Base-by-base conservation (phyloP, 2,329 filamentous ascomycete genomes). In the Phialophora macrospora region DNA sequence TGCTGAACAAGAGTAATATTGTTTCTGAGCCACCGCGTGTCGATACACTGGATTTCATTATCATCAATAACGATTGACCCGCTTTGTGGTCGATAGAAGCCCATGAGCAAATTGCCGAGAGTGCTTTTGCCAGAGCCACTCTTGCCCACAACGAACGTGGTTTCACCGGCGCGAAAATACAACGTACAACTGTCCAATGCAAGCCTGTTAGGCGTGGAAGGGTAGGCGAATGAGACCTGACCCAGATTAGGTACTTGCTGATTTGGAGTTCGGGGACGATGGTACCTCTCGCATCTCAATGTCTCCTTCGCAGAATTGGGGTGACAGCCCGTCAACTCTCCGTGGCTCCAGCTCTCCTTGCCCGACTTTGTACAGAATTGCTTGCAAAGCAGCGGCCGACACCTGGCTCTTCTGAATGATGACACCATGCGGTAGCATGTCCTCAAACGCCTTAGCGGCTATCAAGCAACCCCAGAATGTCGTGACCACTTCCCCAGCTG, bases 121-220 rank as follows among this genome's bases (percentile, higher is more conserved):
- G 94, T 98, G 71, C 92, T 97, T 76, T 98, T 98, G 0, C 94
- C 94, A 1, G 92, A 97, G 0, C 95, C 95, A 73, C 92, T 97
- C 72, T 84, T 85, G 0, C 94, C 95, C 57, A 97, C 86, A 1
- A 98, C 82, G 73, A 95, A 97, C 0, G 88, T 92, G 2, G 89
- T 87, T 67, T 90, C 82, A 0, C 90, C 89, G 0, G 89, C 83
- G 0, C 88, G 85, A 64, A 98, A 94, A 69, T 83, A 85, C 67
- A 97, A 84, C 0, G 83, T 88, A 0, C 86, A 85, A 6, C 84
- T 78, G 0, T 84, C 77, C 9, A 97, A 81, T 1, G 89, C 88
- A 0, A 77, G 74, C 20, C 84, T 83, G 1, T 84, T 78, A 0
- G 85, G 85, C 55, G 90, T 89, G 0, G 88, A 87, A 1, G 93